A percentile compares a stretch with the other conserved stretches of the same genome.
Evolutionary conservation across 805 yeast genomes (phyloP).

Genomic region (Jamesozyma gamospora): DNA sequence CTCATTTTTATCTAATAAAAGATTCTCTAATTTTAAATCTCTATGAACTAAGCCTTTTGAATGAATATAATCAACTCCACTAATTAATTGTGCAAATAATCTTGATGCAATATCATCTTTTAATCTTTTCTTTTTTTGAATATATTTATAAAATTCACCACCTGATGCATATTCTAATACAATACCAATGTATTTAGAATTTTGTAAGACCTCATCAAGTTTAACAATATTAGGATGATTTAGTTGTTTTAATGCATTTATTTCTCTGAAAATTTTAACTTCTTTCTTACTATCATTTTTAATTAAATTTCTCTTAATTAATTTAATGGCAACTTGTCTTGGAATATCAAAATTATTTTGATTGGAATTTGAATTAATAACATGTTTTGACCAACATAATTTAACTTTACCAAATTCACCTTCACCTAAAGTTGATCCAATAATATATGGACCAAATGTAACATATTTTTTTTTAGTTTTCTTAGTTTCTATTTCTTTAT

Average conservation of each 20-base stretch:
- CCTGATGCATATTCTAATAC: conserved; percentile 96
- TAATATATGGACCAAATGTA: conserved; percentile 78
- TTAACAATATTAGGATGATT: conserved; percentile 92
- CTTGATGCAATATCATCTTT: conserved; percentile 83
- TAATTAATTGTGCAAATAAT: conserved; percentile 83
- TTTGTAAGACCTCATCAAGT: conserved; percentile 85
- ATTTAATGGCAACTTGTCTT: conserved; percentile 85
- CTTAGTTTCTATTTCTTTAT: background rate
- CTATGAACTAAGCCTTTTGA: conserved; percentile 83
- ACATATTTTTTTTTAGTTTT: conserved; percentile 35
- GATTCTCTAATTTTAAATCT: conserved; percentile 82
- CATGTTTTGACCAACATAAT: conserved; percentile 82
- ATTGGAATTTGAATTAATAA: conserved; percentile 1
- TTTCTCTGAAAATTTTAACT: conserved; percentile 84
- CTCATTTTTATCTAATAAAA: conserved; percentile 74
- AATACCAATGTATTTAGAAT: conserved; percentile 91
- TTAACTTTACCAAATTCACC: conserved; percentile 99
- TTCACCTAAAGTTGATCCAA: conserved; percentile 92
- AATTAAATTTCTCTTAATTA: conserved; percentile 81
- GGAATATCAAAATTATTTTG: conserved; percentile 30
- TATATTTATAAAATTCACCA: conserved; percentile 92
- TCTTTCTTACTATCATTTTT: conserved; percentile 77
- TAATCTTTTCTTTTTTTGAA: conserved; percentile 71
- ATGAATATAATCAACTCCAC: conserved; percentile 93
- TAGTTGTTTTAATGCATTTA: conserved; percentile 74